These are phyloP conservation scores for Peronosclerospora sorghi DNA, from an alignment of 352 stramenopile species.

Conservation along the genomic window DNA sequence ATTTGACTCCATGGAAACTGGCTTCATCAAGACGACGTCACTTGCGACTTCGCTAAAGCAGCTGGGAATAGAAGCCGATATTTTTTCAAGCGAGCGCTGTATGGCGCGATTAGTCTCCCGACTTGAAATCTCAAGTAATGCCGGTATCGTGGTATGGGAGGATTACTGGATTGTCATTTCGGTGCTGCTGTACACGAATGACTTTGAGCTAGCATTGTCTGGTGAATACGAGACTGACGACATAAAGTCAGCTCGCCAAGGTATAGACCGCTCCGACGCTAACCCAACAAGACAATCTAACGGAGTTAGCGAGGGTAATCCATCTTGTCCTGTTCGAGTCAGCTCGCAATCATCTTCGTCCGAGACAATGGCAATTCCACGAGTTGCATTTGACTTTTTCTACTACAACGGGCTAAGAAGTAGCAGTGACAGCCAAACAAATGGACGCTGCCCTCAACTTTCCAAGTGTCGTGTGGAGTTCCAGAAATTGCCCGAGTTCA, in stretches of 20 bases:
- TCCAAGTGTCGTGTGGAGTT: conserved; percentile 32
- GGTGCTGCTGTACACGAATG: conserved; percentile 56
- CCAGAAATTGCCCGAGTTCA: conserved; percentile 30
- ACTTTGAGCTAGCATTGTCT: conserved; percentile 54
- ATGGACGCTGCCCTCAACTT: conserved; percentile 22
- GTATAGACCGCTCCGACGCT: conserved; percentile 48
- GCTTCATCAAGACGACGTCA: conserved; percentile 65
- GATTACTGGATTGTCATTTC: conserved; percentile 86
- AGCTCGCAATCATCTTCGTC: neutral
- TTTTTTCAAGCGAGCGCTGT: conserved; percentile 45
- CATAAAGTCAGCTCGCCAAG: neutral
- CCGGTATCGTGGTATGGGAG: conserved; percentile 88
- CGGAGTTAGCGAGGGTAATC: conserved; percentile 22
- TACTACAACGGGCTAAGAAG: conserved; percentile 25
- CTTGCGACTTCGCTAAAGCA: conserved; percentile 54
- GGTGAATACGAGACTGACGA: conserved; percentile 24
- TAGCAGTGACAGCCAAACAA: conserved; percentile 1
- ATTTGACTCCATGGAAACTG: conserved; percentile 80
- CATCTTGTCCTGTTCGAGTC: neutral
- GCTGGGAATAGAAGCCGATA: conserved; percentile 43
- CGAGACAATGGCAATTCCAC: neutral
- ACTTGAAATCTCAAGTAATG: conserved; percentile 52
- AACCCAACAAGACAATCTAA: conserved; percentile 68
- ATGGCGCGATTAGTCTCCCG: conserved; percentile 48
- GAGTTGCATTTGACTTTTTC: conserved; percentile 23